A percentile compares a stretch with the other conserved stretches of the same genome.
These are phyloP conservation scores for Tardiomyces depauwii DNA, from an alignment of 1,139 yeast species.

Conservation along the genomic window DNA sequence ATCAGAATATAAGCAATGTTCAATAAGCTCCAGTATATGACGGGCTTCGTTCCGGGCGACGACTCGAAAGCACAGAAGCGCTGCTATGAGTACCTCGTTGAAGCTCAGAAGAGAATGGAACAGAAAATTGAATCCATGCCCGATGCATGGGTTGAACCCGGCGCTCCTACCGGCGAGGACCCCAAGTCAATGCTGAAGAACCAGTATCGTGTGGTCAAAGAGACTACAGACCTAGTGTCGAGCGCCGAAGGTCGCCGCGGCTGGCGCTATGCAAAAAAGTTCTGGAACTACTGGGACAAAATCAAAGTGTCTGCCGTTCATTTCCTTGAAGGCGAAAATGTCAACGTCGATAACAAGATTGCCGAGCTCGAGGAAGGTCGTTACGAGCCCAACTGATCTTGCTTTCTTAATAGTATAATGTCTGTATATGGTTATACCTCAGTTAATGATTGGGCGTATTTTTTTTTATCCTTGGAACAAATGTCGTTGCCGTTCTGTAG, in stretches of 20 bases:
- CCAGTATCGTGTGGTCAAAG: constrained; percentile 11
- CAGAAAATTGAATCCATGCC: not conserved
- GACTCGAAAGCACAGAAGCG: constrained; percentile 22
- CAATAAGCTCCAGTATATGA: constrained; percentile 14
- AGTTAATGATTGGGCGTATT: no score
- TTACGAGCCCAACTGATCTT: constrained; percentile 7
- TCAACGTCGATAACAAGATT: constrained; percentile 12
- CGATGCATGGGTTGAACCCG: not conserved
- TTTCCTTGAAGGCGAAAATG: constrained; percentile 6
- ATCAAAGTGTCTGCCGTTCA: constrained; percentile 15
- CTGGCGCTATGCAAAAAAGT: constrained; percentile 16
- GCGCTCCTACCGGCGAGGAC: constrained; percentile 3
- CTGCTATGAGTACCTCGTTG: constrained; percentile 18
- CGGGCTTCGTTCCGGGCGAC: constrained; percentile 18
- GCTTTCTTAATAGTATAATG: not conserved
- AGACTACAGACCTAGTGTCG: constrained; percentile 9
- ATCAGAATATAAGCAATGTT: not conserved
- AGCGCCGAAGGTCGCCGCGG: constrained; percentile 12
- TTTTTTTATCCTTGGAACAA: no score
- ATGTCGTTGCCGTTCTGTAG: no score
- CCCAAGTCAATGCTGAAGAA: constrained; percentile 4
- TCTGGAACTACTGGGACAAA: constrained; percentile 26
- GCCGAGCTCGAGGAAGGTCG: constrained; percentile 22
- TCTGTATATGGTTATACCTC: not conserved
- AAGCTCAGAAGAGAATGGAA: constrained; percentile 11